A percentile compares a stretch with the other conserved stretches of the same genome.
Conservation (phyloP, 192 early-diverging fungal species). For the Podila epigama region DNA sequence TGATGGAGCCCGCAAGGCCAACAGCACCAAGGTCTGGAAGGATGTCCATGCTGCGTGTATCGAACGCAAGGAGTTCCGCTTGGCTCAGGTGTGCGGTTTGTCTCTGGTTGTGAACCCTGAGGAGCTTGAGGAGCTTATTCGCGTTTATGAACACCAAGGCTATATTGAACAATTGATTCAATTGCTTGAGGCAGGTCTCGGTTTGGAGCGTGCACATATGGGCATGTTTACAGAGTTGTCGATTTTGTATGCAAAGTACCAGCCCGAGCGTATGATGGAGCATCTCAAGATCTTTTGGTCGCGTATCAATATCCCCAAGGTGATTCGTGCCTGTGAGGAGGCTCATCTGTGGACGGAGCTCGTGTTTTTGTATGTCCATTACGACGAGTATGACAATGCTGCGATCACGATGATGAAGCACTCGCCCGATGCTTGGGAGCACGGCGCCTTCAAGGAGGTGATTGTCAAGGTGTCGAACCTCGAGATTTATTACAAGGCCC, state of each 20-base stretch:
- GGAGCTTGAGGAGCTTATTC: constrained; percentile 89
- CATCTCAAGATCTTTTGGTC: constrained; percentile 96
- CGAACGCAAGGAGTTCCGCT: constrained; percentile 89
- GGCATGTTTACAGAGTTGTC: constrained; percentile 99
- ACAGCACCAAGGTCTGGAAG: constrained; percentile 98
- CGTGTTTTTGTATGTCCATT: constrained; percentile 98
- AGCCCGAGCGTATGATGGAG: constrained; percentile 93
- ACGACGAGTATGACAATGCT: constrained; percentile 99
- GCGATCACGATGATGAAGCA: constrained; percentile 94
- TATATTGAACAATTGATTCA: constrained; percentile 90
- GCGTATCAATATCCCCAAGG: constrained; percentile 99
- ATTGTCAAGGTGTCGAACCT: constrained; percentile 96
- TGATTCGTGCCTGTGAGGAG: constrained; percentile 91
- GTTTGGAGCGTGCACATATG: constrained; percentile 98
- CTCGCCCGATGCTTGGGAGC: constrained; percentile 96
- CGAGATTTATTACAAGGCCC: constrained; percentile 98
- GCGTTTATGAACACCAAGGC: constrained; percentile 87
- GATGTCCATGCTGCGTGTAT: constrained; percentile 98
- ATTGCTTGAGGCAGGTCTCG: constrained; percentile 93
- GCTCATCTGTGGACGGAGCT: constrained; percentile 97
- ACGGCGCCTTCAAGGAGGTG: constrained; percentile 95
- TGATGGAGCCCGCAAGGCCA: constrained; percentile 97
- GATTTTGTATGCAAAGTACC: constrained; percentile 95
- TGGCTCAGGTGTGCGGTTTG: constrained; percentile 98
- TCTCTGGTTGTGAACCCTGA: constrained; percentile 96